Evolutionary conservation across 768 basidiomycete species (phyloP), one percentile per base, ranked within the genome.

Genomic region (Mycena vulgaris): DNA sequence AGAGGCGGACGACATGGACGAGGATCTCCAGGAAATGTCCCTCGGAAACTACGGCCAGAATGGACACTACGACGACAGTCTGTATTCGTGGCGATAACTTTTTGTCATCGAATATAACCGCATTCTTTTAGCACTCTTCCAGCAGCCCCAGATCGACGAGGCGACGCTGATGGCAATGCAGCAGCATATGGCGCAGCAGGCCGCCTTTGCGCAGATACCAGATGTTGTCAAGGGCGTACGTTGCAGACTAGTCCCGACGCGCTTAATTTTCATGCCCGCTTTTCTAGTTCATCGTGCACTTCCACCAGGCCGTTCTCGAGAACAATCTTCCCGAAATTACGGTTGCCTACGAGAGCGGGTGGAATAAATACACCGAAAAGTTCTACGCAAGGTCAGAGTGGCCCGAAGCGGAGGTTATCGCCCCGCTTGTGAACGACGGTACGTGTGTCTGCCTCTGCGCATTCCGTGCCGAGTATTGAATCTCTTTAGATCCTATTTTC

Each of bases 351-450:
- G 97, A 98, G 83, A 95, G 93, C 58, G 96, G 96, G 7, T 99
- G 97, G 97, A 97, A 96, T 82, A 92, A 94, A 71, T 91, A 97
- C 78, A 98, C 97, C 0, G 95, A 98, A 85, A 96, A 97, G 84
- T 96, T 93, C 84, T 99, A 98, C 77, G 81, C 95, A 8, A 95
- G 93, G 79, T 91, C 91, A 3, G 97, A 99, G 79, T 99, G 97
- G 97, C 97, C 97, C 0, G 96, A 98, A 79, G 96, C 96, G 8
- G 97, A 99, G 83, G 83, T 95, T 69, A 95, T 99, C 76, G 93
- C 96, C 6, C 96, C 96, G 7, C 85, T 99, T 71, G 96, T 99
- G 64, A 93, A 96, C 77, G 95, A 98, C 80, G 95, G 94, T 94
- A 61, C 68, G 91, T 78, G 37, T 30, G 10, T 25, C 55, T 23